Conservation (phyloP, 495 filamentous ascomycete species). For the Penicillium robsamsonii region DNA sequence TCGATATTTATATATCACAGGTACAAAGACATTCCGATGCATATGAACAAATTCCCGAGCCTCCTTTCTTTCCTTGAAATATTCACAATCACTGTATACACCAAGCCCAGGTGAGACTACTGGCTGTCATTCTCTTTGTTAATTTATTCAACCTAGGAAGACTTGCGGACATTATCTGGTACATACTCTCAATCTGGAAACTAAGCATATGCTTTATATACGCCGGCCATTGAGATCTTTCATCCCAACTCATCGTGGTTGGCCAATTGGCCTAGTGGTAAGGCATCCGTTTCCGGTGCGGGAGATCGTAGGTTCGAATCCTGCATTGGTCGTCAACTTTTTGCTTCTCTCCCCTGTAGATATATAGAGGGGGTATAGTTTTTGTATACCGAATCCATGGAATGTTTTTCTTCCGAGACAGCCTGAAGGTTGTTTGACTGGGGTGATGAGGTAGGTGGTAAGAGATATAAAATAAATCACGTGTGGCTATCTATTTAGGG, state of each 20-base stretch:
- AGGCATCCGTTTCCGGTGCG: conserved; percentile 36
- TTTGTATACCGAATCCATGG: too few relatives aligned
- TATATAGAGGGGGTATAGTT: too few relatives aligned
- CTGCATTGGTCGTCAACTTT: conserved; percentile 31
- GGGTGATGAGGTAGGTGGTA: too few relatives aligned
- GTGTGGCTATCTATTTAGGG: too few relatives aligned
- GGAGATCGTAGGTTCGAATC: conserved; percentile 37
- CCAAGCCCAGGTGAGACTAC: not conserved
- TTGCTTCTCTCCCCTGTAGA: conserved; percentile 3
- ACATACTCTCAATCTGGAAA: not conserved
- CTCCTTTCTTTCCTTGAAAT: not conserved
- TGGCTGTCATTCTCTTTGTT: not conserved
- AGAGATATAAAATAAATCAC: too few relatives aligned
- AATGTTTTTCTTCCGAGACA: too few relatives aligned
- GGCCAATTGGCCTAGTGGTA: conserved; percentile 37
- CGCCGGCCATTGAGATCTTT: not conserved
- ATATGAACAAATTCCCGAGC: not conserved
- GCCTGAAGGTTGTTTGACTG: too few relatives aligned
- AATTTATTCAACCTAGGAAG: not conserved
- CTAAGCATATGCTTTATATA: not conserved
- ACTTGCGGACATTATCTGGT: not conserved
- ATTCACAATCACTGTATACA: not conserved
- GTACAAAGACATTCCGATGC: not conserved
- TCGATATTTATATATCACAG: not conserved
- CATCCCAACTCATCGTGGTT: conserved; percentile 7